Conservation (phyloP, 1,139 yeast species). For the Lodderomyces margitis region DNA sequence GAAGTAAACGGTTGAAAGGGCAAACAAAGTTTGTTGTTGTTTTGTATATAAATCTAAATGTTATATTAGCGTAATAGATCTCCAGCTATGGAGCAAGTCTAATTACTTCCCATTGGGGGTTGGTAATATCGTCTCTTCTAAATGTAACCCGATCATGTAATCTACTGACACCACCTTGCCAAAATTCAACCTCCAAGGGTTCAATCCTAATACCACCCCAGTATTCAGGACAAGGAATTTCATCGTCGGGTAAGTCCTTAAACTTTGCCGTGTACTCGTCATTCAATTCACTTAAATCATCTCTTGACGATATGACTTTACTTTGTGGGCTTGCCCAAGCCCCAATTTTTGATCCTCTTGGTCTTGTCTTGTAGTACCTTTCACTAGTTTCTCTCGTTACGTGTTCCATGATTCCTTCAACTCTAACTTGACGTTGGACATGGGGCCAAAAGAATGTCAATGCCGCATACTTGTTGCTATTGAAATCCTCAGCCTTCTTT, state of each 20-base stretch:
- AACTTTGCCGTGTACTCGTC: constrained; percentile 55
- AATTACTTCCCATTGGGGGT: constrained; percentile 56
- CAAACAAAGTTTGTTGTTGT: not conserved
- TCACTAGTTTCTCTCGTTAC: constrained; percentile 73
- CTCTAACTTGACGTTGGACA: constrained; percentile 86
- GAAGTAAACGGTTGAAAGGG: constrained; percentile 9
- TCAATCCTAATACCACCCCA: constrained; percentile 95
- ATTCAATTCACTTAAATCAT: constrained; percentile 57
- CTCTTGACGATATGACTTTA: constrained; percentile 52
- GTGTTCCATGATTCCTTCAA: constrained; percentile 81
- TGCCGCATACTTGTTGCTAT: constrained; percentile 74
- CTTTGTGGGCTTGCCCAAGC: constrained; percentile 98
- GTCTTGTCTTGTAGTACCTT: constrained; percentile 80
- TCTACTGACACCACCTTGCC: constrained; percentile 94
- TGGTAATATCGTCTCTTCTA: constrained; percentile 49
- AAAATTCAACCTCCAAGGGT: constrained; percentile 90
- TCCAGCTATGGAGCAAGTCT: constrained; percentile 69
- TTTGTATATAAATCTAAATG: constrained; percentile 1
- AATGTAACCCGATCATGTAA: constrained; percentile 87
- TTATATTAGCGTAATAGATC: not conserved
- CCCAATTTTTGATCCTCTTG: constrained; percentile 89
- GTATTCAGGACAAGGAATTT: constrained; percentile 84
- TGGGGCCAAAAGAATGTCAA: constrained; percentile 93
- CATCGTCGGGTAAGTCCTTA: constrained; percentile 51
- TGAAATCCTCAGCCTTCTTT: constrained; percentile 71